These are phyloP conservation scores for Claviceps sorghi DNA, from an alignment of 2,329 filamentous ascomycete genomes.

Conservation along the genomic window DNA sequence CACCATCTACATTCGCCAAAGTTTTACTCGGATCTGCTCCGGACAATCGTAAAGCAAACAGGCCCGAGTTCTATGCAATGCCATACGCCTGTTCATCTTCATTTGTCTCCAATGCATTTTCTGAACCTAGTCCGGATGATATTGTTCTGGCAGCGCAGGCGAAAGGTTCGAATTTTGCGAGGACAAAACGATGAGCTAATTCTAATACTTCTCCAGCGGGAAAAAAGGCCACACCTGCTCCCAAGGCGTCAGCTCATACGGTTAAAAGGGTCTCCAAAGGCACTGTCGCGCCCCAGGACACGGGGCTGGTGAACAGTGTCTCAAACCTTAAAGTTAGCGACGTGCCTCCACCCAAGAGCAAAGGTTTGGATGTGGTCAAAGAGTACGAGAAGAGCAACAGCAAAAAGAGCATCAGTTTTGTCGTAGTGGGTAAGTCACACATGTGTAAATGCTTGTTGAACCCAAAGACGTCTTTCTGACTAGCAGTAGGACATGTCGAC, in stretches of 20 bases:
- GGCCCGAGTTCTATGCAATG: slow-evolving; percentile 24
- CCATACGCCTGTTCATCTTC: slow-evolving; percentile 36
- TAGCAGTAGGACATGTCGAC: slow-evolving; percentile 67
- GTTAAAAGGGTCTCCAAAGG: slow-evolving; percentile 26
- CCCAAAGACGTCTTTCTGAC: background rate
- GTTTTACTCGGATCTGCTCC: slow-evolving; percentile 34
- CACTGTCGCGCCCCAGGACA: slow-evolving; percentile 12
- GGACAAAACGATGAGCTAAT: slow-evolving; percentile 33
- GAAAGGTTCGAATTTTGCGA: slow-evolving; percentile 60
- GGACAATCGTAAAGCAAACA: slow-evolving; percentile 13
- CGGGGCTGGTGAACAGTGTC: slow-evolving; percentile 16
- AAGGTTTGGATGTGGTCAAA: slow-evolving; percentile 70
- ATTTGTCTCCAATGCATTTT: slow-evolving; percentile 50
- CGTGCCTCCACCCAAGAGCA: slow-evolving; percentile 46
- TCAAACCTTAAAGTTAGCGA: slow-evolving; percentile 31
- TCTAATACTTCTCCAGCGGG: slow-evolving; percentile 41
- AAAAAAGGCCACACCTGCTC: slow-evolving; percentile 29
- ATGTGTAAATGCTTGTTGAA: too few species aligned
- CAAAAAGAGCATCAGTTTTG: slow-evolving; percentile 79
- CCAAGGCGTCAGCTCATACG: slow-evolving; percentile 17
- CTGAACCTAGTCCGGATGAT: slow-evolving; percentile 83
- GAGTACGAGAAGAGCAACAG: slow-evolving; percentile 62
- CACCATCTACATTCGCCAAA: slow-evolving; percentile 43
- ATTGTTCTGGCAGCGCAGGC: slow-evolving; percentile 74
- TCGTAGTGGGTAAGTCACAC: slow-evolving; percentile 61